A percentile compares a stretch with the other conserved stretches of the same genome.
phyloP scores from a whole-genome alignment of 805 yeast genomes.

The Metschnikowia koreensis region DNA sequence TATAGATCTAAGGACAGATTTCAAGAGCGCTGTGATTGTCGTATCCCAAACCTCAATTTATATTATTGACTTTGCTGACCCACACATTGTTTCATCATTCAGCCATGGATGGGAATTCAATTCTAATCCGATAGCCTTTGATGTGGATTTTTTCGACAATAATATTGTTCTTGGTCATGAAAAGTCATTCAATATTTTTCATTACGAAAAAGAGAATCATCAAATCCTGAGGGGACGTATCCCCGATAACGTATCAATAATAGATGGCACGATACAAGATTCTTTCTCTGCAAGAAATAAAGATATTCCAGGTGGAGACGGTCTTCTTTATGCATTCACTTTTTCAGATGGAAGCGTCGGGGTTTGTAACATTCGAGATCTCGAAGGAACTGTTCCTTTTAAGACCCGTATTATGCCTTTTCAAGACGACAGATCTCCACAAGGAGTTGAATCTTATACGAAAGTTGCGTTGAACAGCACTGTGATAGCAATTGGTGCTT shows the following conservation, averaged over 20 bases:
- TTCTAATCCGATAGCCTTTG: conserved; percentile 12
- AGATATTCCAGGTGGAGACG: conserved; percentile 39
- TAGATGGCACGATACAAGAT: conserved; percentile 16
- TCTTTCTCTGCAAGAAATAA: conserved; percentile 16
- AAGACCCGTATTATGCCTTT: conserved; percentile 18
- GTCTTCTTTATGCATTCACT: conserved; percentile 37
- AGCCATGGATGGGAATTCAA: conserved; percentile 19
- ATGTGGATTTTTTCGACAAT: conserved; percentile 34
- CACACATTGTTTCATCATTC: conserved; percentile 8
- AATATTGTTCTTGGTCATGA: conserved; percentile 27
- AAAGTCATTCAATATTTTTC: conserved; percentile 23
- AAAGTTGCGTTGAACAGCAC: conserved; percentile 35
- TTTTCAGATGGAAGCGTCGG: conserved; percentile 41
- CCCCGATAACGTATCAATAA: conserved; percentile 17
- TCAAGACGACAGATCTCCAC: conserved; percentile 18
- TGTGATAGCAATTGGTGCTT: conserved; percentile 25
- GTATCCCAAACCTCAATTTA: conserved; percentile 18
- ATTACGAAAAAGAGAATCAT: conserved; percentile 12
- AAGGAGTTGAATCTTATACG: conserved; percentile 24
- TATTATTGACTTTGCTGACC: conserved; percentile 20
- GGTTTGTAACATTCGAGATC: conserved; percentile 42
- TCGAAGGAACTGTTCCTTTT: conserved; percentile 9
- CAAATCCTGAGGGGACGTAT: conserved; percentile 6
- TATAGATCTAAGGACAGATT: conserved; percentile 23
- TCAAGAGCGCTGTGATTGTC: conserved; percentile 22